These are phyloP conservation scores for Aspergillus asperescens DNA, from an alignment of 495 filamentous ascomycete species.

Conservation along the genomic window DNA sequence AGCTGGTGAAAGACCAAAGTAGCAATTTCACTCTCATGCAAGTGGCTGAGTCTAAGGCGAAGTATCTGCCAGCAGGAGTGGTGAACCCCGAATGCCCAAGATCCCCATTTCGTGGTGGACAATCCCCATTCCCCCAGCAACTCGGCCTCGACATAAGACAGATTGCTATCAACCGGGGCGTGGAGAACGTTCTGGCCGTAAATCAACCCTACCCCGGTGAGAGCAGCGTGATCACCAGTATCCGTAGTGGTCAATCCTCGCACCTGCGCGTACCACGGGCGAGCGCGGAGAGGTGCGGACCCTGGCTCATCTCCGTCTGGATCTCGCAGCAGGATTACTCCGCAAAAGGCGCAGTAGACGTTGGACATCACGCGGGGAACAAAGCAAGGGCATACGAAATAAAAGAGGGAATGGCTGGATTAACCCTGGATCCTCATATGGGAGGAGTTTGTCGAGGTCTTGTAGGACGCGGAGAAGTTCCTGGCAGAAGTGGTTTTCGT, in stretches of 20 bases:
- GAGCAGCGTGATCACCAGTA: not conserved
- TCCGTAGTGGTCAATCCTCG: slow-evolving; percentile 11
- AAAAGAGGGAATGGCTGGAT: too few relatives aligned
- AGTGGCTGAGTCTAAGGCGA: slow-evolving; percentile 12
- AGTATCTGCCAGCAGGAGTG: slow-evolving; percentile 20
- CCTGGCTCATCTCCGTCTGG: slow-evolving; percentile 6
- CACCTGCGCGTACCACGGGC: slow-evolving; percentile 20
- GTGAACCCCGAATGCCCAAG: slow-evolving; percentile 18
- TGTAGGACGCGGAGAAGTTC: too few relatives aligned
- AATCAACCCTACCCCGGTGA: slow-evolving; percentile 13
- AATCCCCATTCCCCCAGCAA: slow-evolving; percentile 10
- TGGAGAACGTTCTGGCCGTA: not conserved
- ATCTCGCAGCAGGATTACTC: slow-evolving; percentile 15
- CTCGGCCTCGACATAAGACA: slow-evolving; percentile 12
- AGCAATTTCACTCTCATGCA: slow-evolving; percentile 1
- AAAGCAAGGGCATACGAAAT: too few relatives aligned
- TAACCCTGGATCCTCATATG: too few relatives aligned
- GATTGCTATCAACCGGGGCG: slow-evolving; percentile 7
- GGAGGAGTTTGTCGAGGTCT: too few relatives aligned
- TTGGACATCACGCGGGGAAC: too few relatives aligned
- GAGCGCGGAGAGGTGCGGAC: slow-evolving; percentile 1
- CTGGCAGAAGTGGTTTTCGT: too few relatives aligned
- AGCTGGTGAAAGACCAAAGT: slow-evolving; percentile 14
- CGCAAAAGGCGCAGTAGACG: slow-evolving; percentile 19
- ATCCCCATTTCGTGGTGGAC: not conserved